Evolutionary conservation across 176 grass and related monocot species (phyloP), one percentile per base, ranked within the genome.

Genomic region (Rhynchospora tenuis): DNA sequence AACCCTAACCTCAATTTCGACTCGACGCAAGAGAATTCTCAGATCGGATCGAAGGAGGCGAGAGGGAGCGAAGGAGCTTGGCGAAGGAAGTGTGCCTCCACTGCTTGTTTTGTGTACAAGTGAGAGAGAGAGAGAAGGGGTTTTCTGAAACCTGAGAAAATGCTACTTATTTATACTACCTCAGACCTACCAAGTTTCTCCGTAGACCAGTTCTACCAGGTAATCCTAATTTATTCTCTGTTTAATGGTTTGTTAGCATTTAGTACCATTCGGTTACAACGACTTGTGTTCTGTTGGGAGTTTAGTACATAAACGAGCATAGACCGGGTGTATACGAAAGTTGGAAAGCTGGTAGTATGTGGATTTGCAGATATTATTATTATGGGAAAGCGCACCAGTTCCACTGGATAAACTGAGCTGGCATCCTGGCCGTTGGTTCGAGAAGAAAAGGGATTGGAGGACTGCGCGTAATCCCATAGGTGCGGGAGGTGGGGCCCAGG

Each of bases 121-220:
- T 81, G 57, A 63, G 56, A 17, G 52, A 55, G 16, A 58, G 77
- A 17, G 22, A 38, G n/a, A 44, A 33, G 19, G 11, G 23, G 52
- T 23, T 56, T 78, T 54, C 24, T 65, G 63, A 65, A 20, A 10
- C 68, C 17, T 45, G 20, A 64, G 8, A 81, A 19, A 64, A 50
- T 79, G 28, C 76, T 33, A 54, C 26, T 29, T 82, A 82, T 82
- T 82, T 82, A 82, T 82, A 82, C 19, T 82, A 13, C 59, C 27
- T 65, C 10, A 48, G 59, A 82, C 60, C 79, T 64, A 62, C 11
- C 33, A 52, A 64, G 17, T 50, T 22, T 47, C 58, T 16, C 60
- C 19, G 20, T 65, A 47, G 11, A 65, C 28, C 78, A 9, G 15
- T 43, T 60, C 29, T 17, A 81, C 31, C 52, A 22, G 8, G n/a